Base-by-base conservation (phyloP, 257 asterid genomes). In the Penstemon davidsonii region DNA sequence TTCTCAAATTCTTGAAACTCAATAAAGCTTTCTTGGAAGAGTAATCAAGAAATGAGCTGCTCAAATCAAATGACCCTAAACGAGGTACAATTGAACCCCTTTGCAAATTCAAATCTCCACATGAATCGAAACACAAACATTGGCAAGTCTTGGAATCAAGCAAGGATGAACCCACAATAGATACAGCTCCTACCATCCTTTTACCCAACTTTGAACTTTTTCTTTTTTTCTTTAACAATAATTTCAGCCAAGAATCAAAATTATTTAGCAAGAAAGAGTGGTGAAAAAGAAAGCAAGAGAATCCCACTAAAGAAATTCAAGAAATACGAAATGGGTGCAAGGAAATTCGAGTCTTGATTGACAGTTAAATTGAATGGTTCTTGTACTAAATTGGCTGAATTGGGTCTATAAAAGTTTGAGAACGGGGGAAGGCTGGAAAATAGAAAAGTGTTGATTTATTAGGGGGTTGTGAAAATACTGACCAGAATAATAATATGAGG, bases 151-250 rank as follows among this genome's bases (percentile, higher is more conserved):
- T 84, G 51, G 79, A 71, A 75, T 83, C 89, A 44, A 81, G 82
- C 76, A 78, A 18, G 6, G 94, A 72, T 52, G 96, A 84, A 68
- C 83, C 86, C 72, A 81, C 88, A 63, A 80, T 77, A 53, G 86
- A 83, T 7, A 82, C 79, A 12, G 86, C 78, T 60, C 86, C 90
- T 40, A 69, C 81, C 96, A 85, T 84, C 67, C 63, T 73, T 44
- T n/a, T 13, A 36, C 66, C 66, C 52, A 60, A 19, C 54, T 15
- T 11, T 36, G 2, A 25, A 25, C 43, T 15, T 33, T 8, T 38
- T 36, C 6, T 10, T 10, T 11, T 49, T 49, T 5, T 3, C 54
- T 49, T 42, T 5, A 8, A 5, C 61, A 38, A 10, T 45, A 67
- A 8, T 41, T 40, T 15, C 15, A 3, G 6, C 3, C 6, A 60